Base-by-base conservation (phyloP, 1,284 basidiomycete species). In the Puccinia polysora region DNA sequence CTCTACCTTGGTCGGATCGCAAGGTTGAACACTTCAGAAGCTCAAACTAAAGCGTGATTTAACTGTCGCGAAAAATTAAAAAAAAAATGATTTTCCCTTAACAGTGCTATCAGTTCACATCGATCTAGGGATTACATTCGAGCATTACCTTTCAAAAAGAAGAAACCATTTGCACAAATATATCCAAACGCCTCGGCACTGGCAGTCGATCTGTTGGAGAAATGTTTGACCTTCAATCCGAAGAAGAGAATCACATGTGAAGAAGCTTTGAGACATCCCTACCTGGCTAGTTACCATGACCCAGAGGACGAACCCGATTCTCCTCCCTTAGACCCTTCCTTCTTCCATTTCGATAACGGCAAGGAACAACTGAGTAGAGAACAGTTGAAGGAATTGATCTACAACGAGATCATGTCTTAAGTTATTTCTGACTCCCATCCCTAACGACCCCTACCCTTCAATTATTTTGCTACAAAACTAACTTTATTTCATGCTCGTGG, bases 101-200 rank as follows among this genome's bases (percentile, higher is more conserved):
- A 47, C 30, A 68, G 65, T 79, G 84, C 84, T 75, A 85, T 86
- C 78, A 91, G 88, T 40, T 90, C 89, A 10, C 84, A 86, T 20
- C 83, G 90, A 36, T 93, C 90, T 53, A 84, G 91, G 73, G 92
- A 95, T 78, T 96, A 96, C 78, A 90, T 97, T 76, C 88, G 94
- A 2, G 90, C 93, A 0, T 83, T 97, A 34, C 92, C 92, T 0
- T 94, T 96, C 81, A 85, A 91, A 73, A 92, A 90, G 82, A 89
- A 89, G 78, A 88, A 85, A 77, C 86, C 88, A 71, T 89, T 96
- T 76, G 79, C 82, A 49, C 80, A 84, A 56, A 83, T 95, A 74
- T 92, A 91, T 78, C 87, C 89, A 0, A 87, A 86, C 65, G 90
- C 91, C 14, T 92, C 90, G 77, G 89, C 90, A 2, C 81, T 89